Evolutionary conservation across 192 early-diverging fungal species (phyloP).

Genomic region (Phlyctochytrium planicorne): DNA sequence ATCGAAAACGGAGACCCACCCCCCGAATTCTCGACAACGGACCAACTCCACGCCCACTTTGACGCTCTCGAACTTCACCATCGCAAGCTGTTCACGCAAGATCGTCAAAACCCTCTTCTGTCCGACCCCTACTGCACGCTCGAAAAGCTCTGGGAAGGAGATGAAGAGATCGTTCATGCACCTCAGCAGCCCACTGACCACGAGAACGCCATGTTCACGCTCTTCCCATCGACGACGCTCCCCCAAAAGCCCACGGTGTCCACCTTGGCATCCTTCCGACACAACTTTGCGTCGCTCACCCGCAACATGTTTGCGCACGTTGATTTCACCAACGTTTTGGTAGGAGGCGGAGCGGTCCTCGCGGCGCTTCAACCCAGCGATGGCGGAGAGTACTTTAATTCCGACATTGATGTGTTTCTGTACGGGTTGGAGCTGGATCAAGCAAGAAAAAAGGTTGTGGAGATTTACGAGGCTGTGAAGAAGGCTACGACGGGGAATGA

Average conservation of each 20-base stretch:
- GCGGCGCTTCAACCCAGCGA: conserved; percentile 19
- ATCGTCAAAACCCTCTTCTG: background rate
- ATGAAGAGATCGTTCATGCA: too few relatives aligned
- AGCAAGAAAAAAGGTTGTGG: background rate
- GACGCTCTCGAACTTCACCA: too few relatives aligned
- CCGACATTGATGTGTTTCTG: conserved; percentile 34
- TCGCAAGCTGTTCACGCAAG: background rate
- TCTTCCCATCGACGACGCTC: background rate
- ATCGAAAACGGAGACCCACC: too few relatives aligned
- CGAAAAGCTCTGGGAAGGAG: too few relatives aligned
- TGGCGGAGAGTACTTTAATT: conserved; percentile 22
- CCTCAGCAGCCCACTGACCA: too few relatives aligned
- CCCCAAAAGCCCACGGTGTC: too few relatives aligned
- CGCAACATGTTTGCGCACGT: background rate
- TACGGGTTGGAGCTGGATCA: conserved; percentile 19
- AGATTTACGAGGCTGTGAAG: background rate
- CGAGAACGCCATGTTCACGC: too few relatives aligned
- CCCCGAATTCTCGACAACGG: too few relatives aligned
- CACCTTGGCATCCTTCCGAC: too few relatives aligned
- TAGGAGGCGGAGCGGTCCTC: conserved; percentile 20
- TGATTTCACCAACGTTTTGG: background rate
- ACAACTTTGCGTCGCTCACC: background rate
- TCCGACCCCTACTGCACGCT: background rate
- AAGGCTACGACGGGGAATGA: background rate
- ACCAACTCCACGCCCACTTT: too few relatives aligned